These are phyloP conservation scores for Annulohypoxylon truncatum DNA, from an alignment of 2,329 filamentous ascomycete genomes.

Conservation along the genomic window DNA sequence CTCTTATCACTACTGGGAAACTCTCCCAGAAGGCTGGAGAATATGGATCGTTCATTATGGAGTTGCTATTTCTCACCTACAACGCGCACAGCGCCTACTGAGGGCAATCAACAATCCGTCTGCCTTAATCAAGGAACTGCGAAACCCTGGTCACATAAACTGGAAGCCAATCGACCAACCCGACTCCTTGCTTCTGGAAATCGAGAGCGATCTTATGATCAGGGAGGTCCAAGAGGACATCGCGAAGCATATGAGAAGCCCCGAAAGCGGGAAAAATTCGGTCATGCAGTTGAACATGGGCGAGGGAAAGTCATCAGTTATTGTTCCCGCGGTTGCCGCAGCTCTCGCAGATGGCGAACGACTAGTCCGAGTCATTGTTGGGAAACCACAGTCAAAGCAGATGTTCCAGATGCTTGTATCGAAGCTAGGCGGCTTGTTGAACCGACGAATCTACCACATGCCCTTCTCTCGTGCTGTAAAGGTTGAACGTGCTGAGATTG, in stretches of 20 bases:
- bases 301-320: slow-evolving; percentile 76
- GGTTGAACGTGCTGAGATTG: slow-evolving; percentile 49
- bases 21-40: slow-evolving; percentile 51
- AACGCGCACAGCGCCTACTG: slow-evolving; percentile 58
- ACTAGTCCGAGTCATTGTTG: slow-evolving; percentile 69
- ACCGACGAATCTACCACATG: slow-evolving; percentile 65
- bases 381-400: slow-evolving; percentile 70
- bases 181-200: slow-evolving; percentile 72
- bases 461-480: slow-evolving; percentile 67
- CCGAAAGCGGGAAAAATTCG: slow-evolving; percentile 55
- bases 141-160: slow-evolving; percentile 64
- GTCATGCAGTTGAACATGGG: slow-evolving; percentile 79
- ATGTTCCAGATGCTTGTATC: slow-evolving; percentile 67
- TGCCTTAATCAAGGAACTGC: slow-evolving; percentile 56
- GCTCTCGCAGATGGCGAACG: slow-evolving; percentile 61
- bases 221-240: slow-evolving; percentile 69
- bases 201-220: slow-evolving; percentile 72
- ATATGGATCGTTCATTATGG: slow-evolving; percentile 55
- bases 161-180: slow-evolving; percentile 66
- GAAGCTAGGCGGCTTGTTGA: slow-evolving; percentile 66
- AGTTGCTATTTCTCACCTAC: slow-evolving; percentile 53
- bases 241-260: slow-evolving; percentile 65
- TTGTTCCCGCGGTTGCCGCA: slow-evolving; percentile 71
- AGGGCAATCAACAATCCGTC: slow-evolving; percentile 36
- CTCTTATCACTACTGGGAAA: slow-evolving; percentile 42